These are phyloP conservation scores for Talaromyces funiculosus DNA, from an alignment of 2,329 filamentous ascomycete species.

Conservation along the genomic window DNA sequence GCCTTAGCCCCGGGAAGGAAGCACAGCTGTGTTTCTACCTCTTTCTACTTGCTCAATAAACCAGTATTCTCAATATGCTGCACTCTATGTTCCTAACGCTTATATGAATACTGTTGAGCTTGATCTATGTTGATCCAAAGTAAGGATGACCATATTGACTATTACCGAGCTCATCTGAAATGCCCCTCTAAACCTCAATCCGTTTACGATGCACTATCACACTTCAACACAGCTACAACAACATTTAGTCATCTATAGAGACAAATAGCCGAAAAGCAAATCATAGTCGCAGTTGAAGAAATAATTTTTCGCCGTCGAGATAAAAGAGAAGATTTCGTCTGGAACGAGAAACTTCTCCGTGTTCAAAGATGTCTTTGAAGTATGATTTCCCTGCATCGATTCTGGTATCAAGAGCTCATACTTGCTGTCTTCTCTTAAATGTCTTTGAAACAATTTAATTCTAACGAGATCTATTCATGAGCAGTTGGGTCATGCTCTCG, in stretches of 20 bases:
- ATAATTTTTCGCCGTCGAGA: background rate
- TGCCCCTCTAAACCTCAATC: conserved; percentile 10
- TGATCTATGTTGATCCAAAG: background rate
- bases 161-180: conserved; percentile 14
- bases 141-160: background rate
- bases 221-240: conserved; percentile 1
- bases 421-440: background rate
- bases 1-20: conserved; percentile 4
- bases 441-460: background rate
- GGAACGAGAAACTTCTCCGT: background rate
- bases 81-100: background rate
- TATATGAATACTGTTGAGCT: background rate
- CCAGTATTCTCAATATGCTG: background rate
- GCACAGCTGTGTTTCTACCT: background rate
- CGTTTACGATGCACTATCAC: conserved; percentile 11
- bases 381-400: conserved; percentile 21
- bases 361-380: conserved; percentile 37
- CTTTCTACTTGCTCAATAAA: background rate
- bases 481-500: conserved; percentile 89
- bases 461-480: conserved; percentile 3
- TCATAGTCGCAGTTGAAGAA: background rate
- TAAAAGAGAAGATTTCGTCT: background rate
- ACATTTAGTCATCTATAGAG: background rate
- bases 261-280: background rate
- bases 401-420: background rate